Evolutionary conservation across 371 early-diverging fungal species (phyloP).

Genomic region (Mortierella polycephala): DNA sequence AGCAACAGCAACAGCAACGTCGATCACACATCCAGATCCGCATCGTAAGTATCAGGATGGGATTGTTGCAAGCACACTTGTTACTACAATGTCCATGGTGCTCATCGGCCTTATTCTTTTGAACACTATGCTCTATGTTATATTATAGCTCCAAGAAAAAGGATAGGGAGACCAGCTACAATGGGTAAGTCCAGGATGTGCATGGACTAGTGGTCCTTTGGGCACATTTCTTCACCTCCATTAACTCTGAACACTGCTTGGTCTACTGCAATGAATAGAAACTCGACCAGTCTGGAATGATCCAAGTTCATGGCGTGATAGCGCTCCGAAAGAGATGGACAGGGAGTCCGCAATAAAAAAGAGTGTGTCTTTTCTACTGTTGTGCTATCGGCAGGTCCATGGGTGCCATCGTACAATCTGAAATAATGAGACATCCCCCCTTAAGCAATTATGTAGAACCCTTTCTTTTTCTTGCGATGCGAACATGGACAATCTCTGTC

Average conservation of each 20-base stretch:
- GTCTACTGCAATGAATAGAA: constrained; percentile 6
- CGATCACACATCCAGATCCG: constrained; percentile 1
- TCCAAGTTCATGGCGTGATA: not conserved
- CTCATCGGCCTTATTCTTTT: not conserved
- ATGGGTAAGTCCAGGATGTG: constrained; percentile 16
- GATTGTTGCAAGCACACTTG: not conserved
- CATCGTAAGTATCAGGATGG: constrained; percentile 10
- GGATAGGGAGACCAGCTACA: constrained; percentile 41
- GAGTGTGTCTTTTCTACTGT: too few relatives aligned
- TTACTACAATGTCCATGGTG: not conserved
- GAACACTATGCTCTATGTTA: not conserved
- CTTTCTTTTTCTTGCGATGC: too few relatives aligned
- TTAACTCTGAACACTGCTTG: not conserved
- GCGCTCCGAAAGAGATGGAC: too few relatives aligned
- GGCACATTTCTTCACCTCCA: not conserved
- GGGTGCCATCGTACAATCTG: too few relatives aligned
- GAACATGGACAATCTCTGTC: too few relatives aligned
- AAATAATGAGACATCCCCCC: too few relatives aligned
- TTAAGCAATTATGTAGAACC: too few relatives aligned
- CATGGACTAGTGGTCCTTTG: not conserved
- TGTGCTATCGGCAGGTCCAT: too few relatives aligned
- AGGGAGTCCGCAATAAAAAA: too few relatives aligned
- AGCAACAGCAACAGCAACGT: not conserved
- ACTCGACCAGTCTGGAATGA: constrained; percentile 38
- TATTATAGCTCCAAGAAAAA: constrained; percentile 36